Evolutionary conservation across 2,329 filamentous ascomycete species (phyloP).

Genomic region (Botryotinia narcissicola): DNA sequence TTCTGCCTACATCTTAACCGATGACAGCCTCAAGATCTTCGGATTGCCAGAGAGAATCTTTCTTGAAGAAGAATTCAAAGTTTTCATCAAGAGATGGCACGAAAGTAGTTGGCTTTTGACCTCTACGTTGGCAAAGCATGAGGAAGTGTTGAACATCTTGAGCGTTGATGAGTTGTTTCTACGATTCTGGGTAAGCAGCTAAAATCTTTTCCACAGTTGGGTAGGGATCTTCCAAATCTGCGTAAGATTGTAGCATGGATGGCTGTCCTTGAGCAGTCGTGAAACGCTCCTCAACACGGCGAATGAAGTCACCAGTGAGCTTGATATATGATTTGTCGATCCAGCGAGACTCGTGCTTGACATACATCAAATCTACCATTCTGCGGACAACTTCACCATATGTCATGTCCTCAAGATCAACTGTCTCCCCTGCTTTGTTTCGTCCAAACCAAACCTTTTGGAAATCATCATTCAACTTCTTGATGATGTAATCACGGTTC

Average conservation of each 20-base stretch:
- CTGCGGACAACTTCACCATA: slow-evolving; percentile 84
- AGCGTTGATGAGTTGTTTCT: slow-evolving; percentile 91
- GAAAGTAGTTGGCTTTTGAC: slow-evolving; percentile 95
- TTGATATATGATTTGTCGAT: slow-evolving; percentile 81
- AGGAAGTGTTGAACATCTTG: slow-evolving; percentile 98
- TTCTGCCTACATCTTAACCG: slow-evolving; percentile 91
- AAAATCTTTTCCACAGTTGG: slow-evolving; percentile 75
- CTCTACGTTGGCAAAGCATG: slow-evolving; percentile 82
- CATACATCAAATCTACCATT: slow-evolving; percentile 86
- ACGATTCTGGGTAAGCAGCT: slow-evolving; percentile 78
- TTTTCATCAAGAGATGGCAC: slow-evolving; percentile 94
- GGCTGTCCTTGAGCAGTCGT: slow-evolving; percentile 67
- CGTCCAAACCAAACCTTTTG: slow-evolving; percentile 96
- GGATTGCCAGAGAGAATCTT: slow-evolving; percentile 98
- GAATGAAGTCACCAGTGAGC: slow-evolving; percentile 92
- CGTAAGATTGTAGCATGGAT: slow-evolving; percentile 85
- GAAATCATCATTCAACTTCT: slow-evolving; percentile 93
- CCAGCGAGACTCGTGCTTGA: slow-evolving; percentile 88
- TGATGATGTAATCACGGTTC: slow-evolving; percentile 86
- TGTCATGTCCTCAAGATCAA: slow-evolving; percentile 94
- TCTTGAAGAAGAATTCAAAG: slow-evolving; percentile 99
- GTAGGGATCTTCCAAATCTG: slow-evolving; percentile 82
- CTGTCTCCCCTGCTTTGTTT: slow-evolving; percentile 74
- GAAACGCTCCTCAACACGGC: slow-evolving; percentile 95
- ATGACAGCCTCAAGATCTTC: slow-evolving; percentile 96